These are phyloP conservation scores for Yamadazyma insecticola DNA, from an alignment of 805 yeast genomes.

Conservation along the genomic window DNA sequence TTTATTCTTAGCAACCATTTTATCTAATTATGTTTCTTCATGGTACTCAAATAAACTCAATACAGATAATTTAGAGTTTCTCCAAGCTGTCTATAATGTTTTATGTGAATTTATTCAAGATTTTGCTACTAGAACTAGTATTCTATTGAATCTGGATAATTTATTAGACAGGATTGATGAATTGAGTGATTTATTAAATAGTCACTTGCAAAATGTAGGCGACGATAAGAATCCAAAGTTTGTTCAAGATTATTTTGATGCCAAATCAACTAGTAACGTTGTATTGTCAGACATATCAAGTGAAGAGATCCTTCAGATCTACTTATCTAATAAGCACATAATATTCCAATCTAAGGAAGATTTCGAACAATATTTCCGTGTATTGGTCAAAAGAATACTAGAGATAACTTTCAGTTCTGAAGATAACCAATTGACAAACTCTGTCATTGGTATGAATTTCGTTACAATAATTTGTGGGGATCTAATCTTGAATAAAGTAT, in stretches of 20 bases:
- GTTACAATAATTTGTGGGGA: slow-evolving; percentile 23
- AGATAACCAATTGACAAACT: slow-evolving; percentile 11
- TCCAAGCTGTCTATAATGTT: slow-evolving; percentile 19
- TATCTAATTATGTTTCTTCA: slow-evolving; percentile 17
- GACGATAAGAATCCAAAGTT: slow-evolving; percentile 10
- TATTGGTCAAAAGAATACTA: slow-evolving; percentile 19
- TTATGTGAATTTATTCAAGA: slow-evolving; percentile 19
- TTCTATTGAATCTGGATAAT: slow-evolving; percentile 8
- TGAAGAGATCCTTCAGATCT: slow-evolving; percentile 10
- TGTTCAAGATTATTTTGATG: slow-evolving; percentile 8
- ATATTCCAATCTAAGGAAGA: slow-evolving; percentile 13
- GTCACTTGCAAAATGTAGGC: slow-evolving; percentile 15
- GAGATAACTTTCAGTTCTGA: slow-evolving; percentile 10
- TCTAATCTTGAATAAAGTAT: slow-evolving; percentile 20
- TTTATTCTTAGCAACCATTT: slow-evolving; percentile 29
- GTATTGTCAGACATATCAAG: slow-evolving; percentile 1
- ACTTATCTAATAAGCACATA: slow-evolving; percentile 14
- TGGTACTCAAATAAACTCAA: slow-evolving; percentile 27
- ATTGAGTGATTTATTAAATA: slow-evolving; percentile 16
- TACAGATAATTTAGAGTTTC: slow-evolving; percentile 27
- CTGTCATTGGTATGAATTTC: slow-evolving; percentile 21
- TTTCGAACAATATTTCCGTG: slow-evolving; percentile 17
- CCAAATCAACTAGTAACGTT: slow-evolving; percentile 3
- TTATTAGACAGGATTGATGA: slow-evolving; percentile 20
- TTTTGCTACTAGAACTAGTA: slow-evolving; percentile 8